Evolutionary conservation across 495 filamentous ascomycete species (phyloP), one percentile per base, ranked within the genome.

Genomic region (Neurospora tetrasperma): DNA sequence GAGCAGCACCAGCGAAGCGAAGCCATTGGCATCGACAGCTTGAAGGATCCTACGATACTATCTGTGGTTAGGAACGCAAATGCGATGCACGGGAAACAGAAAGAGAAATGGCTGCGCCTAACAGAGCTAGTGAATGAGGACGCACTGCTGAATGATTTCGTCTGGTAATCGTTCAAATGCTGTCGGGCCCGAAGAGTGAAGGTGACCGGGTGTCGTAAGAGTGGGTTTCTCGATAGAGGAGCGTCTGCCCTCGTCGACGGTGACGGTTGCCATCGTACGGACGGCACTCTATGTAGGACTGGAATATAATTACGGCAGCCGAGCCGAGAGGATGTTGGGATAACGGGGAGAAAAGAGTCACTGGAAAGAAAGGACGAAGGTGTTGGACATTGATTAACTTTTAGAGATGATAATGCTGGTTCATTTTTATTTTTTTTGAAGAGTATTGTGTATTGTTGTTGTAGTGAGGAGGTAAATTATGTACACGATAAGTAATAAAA

Each of bases 1-100:
- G 74, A 96, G 82, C n/a, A 94, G 81, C n/a, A 91, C 85, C 71
- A 96, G 84, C 40, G 93, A 96, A 35, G 93, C 92, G 80, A 96
- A 96, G 48, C 89, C 88, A 81, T 93, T 90, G 70, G 93, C 88
- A 75, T 93, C 92, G 48, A 88, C 89, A 48, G 87, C 83, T 79
- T 90, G 89, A 48, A 96, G 88, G 75, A 95, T 94, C 76, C 93
- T 96, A 78, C 2, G 72, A 62, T 16, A 9, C 40, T 14, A 48
- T 70, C 70, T 79, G 59, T 72, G 75, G 72, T 72, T 39, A 59
- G 72, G 69, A 23, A 39, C 12, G 20, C 38, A 18, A 16, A 44
- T 14, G 20, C 40, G 78, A 66, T 23, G 73, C 41, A 40, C 69
- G 42, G 11, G 46, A n/a, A 40, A 42, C 39, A 20, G 39, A 59